A percentile compares a stretch with the other conserved stretches of the same genome.
Conservation (phyloP, 2,329 filamentous ascomycete species). For the Chrysosporium queenslandicum region DNA sequence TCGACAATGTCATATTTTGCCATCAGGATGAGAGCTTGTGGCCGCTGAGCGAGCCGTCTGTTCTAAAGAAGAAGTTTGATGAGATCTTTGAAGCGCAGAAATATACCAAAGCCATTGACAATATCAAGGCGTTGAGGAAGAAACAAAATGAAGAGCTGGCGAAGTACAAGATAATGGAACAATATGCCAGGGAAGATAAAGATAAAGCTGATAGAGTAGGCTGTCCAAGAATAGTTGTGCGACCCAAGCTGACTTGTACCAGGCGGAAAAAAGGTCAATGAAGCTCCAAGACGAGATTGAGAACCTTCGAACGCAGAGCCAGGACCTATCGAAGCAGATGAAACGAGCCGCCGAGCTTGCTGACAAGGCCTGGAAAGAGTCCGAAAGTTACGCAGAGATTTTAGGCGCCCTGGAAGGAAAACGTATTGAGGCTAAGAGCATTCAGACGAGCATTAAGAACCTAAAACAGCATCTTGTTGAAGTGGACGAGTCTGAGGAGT, state of each 20-base stretch:
- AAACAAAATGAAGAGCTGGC: slow-evolving; percentile 66
- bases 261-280: slow-evolving; percentile 53
- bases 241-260: slow-evolving; percentile 1
- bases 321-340: slow-evolving; percentile 45
- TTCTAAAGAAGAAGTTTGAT: slow-evolving; percentile 88
- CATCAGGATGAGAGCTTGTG: slow-evolving; percentile 96
- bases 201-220: slow-evolving; percentile 61
- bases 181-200: slow-evolving; percentile 71
- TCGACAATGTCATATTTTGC: slow-evolving; percentile 95
- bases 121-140: slow-evolving; percentile 79
- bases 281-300: slow-evolving; percentile 54
- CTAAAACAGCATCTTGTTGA: slow-evolving; percentile 64
- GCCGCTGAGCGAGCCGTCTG: slow-evolving; percentile 81
- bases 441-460: slow-evolving; percentile 59
- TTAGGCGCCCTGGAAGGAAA: slow-evolving; percentile 68
- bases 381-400: slow-evolving; percentile 62
- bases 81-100: slow-evolving; percentile 96
- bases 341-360: slow-evolving; percentile 41
- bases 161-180: slow-evolving; percentile 63
- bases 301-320: slow-evolving; percentile 50
- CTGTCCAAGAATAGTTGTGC: not conserved
- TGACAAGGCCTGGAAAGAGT: slow-evolving; percentile 59
- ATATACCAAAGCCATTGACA: slow-evolving; percentile 95
- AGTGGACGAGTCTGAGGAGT: slow-evolving; percentile 66
- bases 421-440: slow-evolving; percentile 59